phyloP scores from a whole-genome alignment of 1,139 yeast genomes.

The Candida gigantensis region DNA sequence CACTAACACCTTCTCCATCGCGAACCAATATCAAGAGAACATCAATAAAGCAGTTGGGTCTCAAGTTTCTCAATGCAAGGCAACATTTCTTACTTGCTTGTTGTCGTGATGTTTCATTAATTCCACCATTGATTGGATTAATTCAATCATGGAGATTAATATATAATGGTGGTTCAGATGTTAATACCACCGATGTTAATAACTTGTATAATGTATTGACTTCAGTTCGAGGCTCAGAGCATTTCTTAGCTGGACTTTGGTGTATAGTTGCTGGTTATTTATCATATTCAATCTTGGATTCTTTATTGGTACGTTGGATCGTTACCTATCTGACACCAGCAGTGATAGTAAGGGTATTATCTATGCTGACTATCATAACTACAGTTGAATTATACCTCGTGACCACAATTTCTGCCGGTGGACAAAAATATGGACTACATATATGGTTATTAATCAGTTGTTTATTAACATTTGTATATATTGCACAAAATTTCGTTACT shows the following conservation, averaged over 20 bases:
- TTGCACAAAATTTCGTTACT: slow-evolving; percentile 85
- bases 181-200: slow-evolving; percentile 19
- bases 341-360: slow-evolving; percentile 80
- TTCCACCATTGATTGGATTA: slow-evolving; percentile 63
- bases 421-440: slow-evolving; percentile 67
- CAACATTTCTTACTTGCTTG: slow-evolving; percentile 75
- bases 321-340: slow-evolving; percentile 87
- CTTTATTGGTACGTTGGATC: slow-evolving; percentile 90
- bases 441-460: slow-evolving; percentile 92
- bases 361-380: slow-evolving; percentile 74
- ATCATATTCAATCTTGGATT: slow-evolving; percentile 82
- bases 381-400: slow-evolving; percentile 70
- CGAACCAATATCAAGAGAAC: slow-evolving; percentile 11
- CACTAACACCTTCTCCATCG: slow-evolving; percentile 3
- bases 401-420: slow-evolving; percentile 54
- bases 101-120: slow-evolving; percentile 70
- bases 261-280: slow-evolving; percentile 84
- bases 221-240: slow-evolving; percentile 66
- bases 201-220: slow-evolving; percentile 42
- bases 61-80: slow-evolving; percentile 67
- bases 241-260: slow-evolving; percentile 73
- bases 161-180: slow-evolving; percentile 24
- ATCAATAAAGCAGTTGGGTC: slow-evolving; percentile 55
- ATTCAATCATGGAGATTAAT: slow-evolving; percentile 55
- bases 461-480: slow-evolving; percentile 78